Evolutionary conservation across 75 land plant species (phyloP).

Genomic region (Sequoia sempervirens): DNA sequence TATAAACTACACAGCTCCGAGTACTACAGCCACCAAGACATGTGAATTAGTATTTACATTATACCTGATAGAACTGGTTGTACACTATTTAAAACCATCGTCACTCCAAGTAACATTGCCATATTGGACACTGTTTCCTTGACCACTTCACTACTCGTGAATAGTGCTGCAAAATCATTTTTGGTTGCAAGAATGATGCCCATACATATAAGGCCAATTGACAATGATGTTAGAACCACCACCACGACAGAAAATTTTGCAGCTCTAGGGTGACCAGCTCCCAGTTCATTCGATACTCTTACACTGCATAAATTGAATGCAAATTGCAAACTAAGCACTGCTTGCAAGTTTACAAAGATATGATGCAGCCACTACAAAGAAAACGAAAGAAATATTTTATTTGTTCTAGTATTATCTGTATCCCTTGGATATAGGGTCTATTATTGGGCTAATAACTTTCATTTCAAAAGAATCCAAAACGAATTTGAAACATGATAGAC

Average conservation of each 20-base stretch:
- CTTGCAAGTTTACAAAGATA: neutral
- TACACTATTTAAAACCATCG: conserved; percentile 63
- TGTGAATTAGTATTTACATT: neutral
- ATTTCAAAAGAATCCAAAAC: neutral
- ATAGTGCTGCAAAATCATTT: conserved; percentile 36
- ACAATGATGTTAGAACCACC: conserved; percentile 26
- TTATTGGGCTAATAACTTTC: neutral
- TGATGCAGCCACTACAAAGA: neutral
- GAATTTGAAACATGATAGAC: neutral
- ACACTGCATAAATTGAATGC: conserved; percentile 27
- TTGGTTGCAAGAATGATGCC: conserved; percentile 25
- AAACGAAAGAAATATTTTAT: too few species aligned
- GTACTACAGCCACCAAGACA: neutral
- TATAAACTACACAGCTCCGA: neutral
- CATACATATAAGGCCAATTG: conserved; percentile 41
- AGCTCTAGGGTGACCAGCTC: conserved; percentile 61
- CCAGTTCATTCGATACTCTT: conserved; percentile 79
- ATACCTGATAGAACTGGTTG: conserved; percentile 75
- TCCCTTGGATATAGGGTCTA: neutral
- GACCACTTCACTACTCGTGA: conserved; percentile 37
- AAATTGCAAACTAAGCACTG: neutral
- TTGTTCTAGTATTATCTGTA: too few species aligned
- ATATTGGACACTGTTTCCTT: conserved; percentile 36
- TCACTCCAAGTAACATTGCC: conserved; percentile 45
- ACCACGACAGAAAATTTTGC: conserved; percentile 55